Evolutionary conservation across 2,329 filamentous ascomycete species (phyloP).

Genomic region (Penicillium sp.): DNA sequence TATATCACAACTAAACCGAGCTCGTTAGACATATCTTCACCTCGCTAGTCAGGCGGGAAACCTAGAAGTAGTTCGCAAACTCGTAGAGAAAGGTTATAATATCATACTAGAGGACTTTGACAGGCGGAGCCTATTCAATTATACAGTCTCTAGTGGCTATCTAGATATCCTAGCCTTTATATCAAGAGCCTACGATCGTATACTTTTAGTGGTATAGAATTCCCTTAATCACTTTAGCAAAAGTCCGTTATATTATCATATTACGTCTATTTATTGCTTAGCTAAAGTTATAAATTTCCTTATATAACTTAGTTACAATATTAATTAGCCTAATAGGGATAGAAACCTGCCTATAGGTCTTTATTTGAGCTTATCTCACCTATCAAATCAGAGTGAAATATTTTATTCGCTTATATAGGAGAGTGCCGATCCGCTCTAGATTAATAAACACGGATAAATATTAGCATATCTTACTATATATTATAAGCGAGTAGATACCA

Average conservation of each 20-base stretch:
- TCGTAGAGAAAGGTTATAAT: conserved; percentile 14
- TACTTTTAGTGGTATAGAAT: conserved; percentile 12
- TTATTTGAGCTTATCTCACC: conserved; percentile 16
- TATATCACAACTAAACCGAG: conserved; percentile 10
- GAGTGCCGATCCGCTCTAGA: conserved; percentile 12
- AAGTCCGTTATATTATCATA: conserved; percentile 18
- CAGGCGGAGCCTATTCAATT: conserved; percentile 15
- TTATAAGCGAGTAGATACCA: conserved; percentile 9
- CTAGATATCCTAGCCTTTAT: conserved; percentile 13
- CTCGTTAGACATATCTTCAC: conserved; percentile 20
- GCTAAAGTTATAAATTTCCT: conserved; percentile 11
- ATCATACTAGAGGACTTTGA: conserved; percentile 13
- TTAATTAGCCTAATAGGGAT: conserved; percentile 12
- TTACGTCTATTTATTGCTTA: conserved; percentile 11
- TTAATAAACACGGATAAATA: conserved; percentile 11
- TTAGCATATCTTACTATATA: conserved; percentile 20
- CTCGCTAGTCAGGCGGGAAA: conserved; percentile 19
- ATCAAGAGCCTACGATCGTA: conserved; percentile 1
- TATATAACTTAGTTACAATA: conserved; percentile 14
- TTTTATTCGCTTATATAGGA: conserved; percentile 10
- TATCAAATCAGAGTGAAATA: conserved; percentile 8
- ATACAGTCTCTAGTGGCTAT: conserved; percentile 1
- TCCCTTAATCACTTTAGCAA: conserved; percentile 12
- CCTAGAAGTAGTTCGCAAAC: conserved; percentile 16
- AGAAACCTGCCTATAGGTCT: conserved; percentile 16